phyloP scores from a whole-genome alignment of 768 basidiomycete genomes.

The Dendrothele bispora region DNA sequence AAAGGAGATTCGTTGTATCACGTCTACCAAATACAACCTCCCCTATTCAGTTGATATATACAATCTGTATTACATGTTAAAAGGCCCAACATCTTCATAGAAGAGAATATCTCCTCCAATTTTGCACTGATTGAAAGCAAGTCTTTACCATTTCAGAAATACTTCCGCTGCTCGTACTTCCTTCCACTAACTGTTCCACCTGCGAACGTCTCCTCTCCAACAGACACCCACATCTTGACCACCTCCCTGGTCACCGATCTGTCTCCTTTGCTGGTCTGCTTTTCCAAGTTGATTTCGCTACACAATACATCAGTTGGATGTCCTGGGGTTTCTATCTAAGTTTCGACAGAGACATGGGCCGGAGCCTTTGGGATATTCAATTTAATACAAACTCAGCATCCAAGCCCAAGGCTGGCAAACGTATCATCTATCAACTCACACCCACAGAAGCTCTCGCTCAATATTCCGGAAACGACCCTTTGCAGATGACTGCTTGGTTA shows the following conservation, averaged over 20 bases:
- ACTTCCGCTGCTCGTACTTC: background rate
- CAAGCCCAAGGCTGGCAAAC: slow-evolving; percentile 39
- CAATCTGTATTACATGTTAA: too few relatives aligned
- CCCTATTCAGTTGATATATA: too few relatives aligned
- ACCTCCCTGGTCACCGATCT: slow-evolving; percentile 62
- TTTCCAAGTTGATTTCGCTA: slow-evolving; percentile 51
- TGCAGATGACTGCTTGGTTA: slow-evolving; percentile 51
- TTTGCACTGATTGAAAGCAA: too few relatives aligned
- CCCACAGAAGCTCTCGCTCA: slow-evolving; percentile 3
- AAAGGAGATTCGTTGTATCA: too few relatives aligned
- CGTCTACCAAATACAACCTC: too few relatives aligned
- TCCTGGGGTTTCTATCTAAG: slow-evolving; percentile 50
- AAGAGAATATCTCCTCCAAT: too few relatives aligned
- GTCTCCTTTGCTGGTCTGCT: slow-evolving; percentile 61
- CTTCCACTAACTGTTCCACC: slow-evolving; percentile 39
- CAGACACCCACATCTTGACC: slow-evolving; percentile 48
- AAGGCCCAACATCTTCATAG: too few relatives aligned
- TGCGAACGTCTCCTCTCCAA: slow-evolving; percentile 40
- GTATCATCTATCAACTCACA: slow-evolving; percentile 52
- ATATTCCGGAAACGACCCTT: slow-evolving; percentile 50
- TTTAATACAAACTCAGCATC: slow-evolving; percentile 3
- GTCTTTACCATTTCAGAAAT: too few relatives aligned
- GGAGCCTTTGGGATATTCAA: slow-evolving; percentile 42
- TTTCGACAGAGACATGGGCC: slow-evolving; percentile 55
- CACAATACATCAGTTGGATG: slow-evolving; percentile 67